Evolutionary conservation across 495 filamentous ascomycete species (phyloP), one percentile per base, ranked within the genome.

Genomic region (Talaromyces stipitatus): DNA sequence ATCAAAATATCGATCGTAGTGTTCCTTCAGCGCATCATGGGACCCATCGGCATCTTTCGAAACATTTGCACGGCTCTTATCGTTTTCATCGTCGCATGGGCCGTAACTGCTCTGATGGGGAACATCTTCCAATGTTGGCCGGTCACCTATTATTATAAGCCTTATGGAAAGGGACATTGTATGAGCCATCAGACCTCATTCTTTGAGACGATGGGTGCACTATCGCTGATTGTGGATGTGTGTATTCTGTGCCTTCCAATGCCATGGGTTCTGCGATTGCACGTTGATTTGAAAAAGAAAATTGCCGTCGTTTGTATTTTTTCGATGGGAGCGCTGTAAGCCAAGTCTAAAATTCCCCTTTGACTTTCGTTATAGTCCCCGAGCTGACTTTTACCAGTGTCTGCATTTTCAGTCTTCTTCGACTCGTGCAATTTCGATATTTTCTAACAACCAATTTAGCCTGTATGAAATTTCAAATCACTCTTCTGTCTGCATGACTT

Each of bases 1-100:
- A 62, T 69, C 50, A 76, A 76, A 56, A 50, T 68, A 1, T 72
- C 71, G 9, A 72, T 76, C 55, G 62, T 74, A 3, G 26, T 73
- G 11, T 64, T 72, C 45, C 65, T 70, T 29, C 65, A 63, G 9
- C 54, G 62, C 6, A 36, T 69, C 2, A 56, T 72, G n/a, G 62
- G 63, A 0, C 56, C 60, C 1, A 36, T 70, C 2, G 33, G 46
- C 24, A 27, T 38, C 2, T 61, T 66, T n/a, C 43, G 30, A 14
- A 38, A 36, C 12, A 27, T 50, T 20, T 58, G 63, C 2, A 58
- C 45, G 2, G 51, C 38, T 3, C 46, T 70, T 7, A 61, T 65
- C 2, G 30, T 63, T n/a, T 56, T 70, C 22, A 61, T 63, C 10
- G 54, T 67, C 22, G 58, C 50, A 1, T 68, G 62, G 64, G 65